These are phyloP conservation scores for Dactylonectria estremocensis DNA, from an alignment of 2,329 filamentous ascomycete genomes.

Conservation along the genomic window DNA sequence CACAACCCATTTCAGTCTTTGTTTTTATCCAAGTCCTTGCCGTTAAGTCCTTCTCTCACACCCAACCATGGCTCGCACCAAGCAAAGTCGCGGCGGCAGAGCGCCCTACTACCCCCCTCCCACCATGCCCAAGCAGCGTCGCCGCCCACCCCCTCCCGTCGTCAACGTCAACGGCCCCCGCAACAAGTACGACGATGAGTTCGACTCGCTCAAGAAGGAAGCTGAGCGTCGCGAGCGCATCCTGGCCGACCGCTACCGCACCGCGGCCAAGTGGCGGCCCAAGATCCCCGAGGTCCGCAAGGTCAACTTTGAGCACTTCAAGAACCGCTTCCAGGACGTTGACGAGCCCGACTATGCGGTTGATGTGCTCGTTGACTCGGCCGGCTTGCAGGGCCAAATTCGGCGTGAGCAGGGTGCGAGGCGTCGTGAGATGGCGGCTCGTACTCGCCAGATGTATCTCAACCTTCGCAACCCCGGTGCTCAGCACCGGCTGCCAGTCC, in stretches of 20 bases:
- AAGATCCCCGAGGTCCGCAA: slow-evolving; percentile 60
- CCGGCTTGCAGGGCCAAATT: slow-evolving; percentile 55
- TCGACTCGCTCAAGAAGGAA: slow-evolving; percentile 53
- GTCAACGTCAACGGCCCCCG: slow-evolving; percentile 20
- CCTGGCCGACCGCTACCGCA: slow-evolving; percentile 54
- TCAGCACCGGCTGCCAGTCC: slow-evolving; percentile 26
- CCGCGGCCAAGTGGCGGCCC: slow-evolving; percentile 56
- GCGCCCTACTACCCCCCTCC: no score
- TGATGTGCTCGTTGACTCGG: slow-evolving; percentile 56
- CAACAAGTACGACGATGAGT: slow-evolving; percentile 47
- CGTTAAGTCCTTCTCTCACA: background rate
- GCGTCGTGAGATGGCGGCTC: slow-evolving; percentile 55
- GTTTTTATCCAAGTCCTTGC: background rate
- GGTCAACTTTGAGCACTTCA: slow-evolving; percentile 61
- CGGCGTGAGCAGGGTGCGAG: slow-evolving; percentile 56
- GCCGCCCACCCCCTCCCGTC: slow-evolving; percentile 1
- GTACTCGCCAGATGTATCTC: slow-evolving; percentile 52
- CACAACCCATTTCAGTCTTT: background rate
- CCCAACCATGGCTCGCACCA: slow-evolving; percentile 37
- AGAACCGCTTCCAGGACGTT: slow-evolving; percentile 57
- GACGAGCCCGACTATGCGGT: slow-evolving; percentile 57
- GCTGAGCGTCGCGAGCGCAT: slow-evolving; percentile 56
- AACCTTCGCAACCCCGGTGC: slow-evolving; percentile 21
- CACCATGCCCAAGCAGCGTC: no score
- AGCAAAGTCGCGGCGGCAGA: slow-evolving; percentile 5